Conservation (phyloP, 352 stramenopile species). For the Peronosclerospora sorghi region DNA sequence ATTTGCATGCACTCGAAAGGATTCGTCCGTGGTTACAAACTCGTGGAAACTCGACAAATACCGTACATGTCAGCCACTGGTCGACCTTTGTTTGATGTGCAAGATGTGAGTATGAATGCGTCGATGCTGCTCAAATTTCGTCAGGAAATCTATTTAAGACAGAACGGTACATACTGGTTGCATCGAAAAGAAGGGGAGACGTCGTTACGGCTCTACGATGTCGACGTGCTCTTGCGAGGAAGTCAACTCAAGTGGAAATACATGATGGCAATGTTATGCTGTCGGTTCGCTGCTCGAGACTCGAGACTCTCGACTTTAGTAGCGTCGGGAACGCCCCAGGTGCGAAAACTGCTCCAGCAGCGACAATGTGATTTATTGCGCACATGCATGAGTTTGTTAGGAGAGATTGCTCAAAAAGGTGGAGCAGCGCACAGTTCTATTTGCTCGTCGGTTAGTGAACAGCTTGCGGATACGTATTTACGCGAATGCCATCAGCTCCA, state of each 20-base stretch:
- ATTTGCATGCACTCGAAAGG: constrained; percentile 84
- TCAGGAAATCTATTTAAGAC: constrained; percentile 71
- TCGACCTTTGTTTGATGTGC: constrained; percentile 64
- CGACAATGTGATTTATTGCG: constrained; percentile 65
- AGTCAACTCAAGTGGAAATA: constrained; percentile 87
- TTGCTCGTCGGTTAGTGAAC: constrained; percentile 67
- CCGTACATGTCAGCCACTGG: constrained; percentile 60
- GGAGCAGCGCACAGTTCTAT: constrained; percentile 60
- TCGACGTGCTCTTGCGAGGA: constrained; percentile 69
- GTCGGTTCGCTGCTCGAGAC: constrained; percentile 67
- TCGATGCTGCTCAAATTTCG: constrained; percentile 82
- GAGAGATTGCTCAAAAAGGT: constrained; percentile 52
- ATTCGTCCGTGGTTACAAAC: constrained; percentile 74
- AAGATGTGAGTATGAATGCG: constrained; percentile 81
- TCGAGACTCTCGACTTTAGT: constrained; percentile 54
- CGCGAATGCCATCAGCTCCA: constrained; percentile 49
- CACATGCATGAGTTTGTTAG: constrained; percentile 63
- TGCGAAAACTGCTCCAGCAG: constrained; percentile 57
- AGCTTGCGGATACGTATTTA: constrained; percentile 76
- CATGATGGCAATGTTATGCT: constrained; percentile 86
- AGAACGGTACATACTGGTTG: constrained; percentile 78
- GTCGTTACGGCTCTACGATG: constrained; percentile 71
- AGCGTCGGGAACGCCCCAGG: constrained; percentile 32
- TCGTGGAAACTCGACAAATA: constrained; percentile 75
- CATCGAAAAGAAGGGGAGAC: constrained; percentile 72